Evolutionary conservation across 345 rosid species (phyloP).

Genomic region (Eucalyptus grandis): DNA sequence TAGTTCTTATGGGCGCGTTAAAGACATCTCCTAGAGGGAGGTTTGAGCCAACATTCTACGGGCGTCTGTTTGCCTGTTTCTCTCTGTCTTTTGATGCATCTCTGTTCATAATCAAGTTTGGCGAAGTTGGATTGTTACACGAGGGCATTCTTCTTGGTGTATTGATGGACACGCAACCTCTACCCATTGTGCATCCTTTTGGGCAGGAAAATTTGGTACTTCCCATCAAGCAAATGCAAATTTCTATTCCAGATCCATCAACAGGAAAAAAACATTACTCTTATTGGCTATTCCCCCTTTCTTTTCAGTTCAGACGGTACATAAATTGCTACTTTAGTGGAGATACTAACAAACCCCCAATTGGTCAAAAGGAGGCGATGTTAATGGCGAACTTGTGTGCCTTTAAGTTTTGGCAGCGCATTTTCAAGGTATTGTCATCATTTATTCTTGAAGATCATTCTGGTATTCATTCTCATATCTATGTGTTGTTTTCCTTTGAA

Average conservation of each 20-base stretch:
- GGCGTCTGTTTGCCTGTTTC: slow-evolving; percentile 78
- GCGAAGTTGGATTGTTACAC: slow-evolving; percentile 65
- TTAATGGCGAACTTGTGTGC: slow-evolving; percentile 70
- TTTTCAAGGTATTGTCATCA: slow-evolving; percentile 45
- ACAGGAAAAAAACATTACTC: neutral
- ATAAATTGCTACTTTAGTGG: slow-evolving; percentile 34
- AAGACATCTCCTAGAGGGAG: slow-evolving; percentile 48
- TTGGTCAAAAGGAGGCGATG: slow-evolving; percentile 49
- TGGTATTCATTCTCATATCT: neutral
- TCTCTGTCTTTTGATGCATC: slow-evolving; percentile 78
- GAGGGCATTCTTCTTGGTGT: slow-evolving; percentile 85
- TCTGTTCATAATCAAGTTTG: slow-evolving; percentile 68
- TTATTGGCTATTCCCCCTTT: neutral
- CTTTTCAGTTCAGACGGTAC: slow-evolving; percentile 54
- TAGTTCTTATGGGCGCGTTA: slow-evolving; percentile 46
- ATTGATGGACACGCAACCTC: slow-evolving; percentile 78
- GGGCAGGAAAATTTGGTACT: slow-evolving; percentile 69
- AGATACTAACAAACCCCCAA: slow-evolving; percentile 18
- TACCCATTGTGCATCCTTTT: slow-evolving; percentile 73
- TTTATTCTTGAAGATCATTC: neutral
- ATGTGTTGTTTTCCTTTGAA: slow-evolving; percentile 5
- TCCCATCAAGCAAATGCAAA: neutral
- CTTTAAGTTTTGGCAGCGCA: slow-evolving; percentile 81
- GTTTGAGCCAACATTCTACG: slow-evolving; percentile 84
- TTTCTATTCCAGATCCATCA: neutral